Conservation (phyloP, 805 yeast species). For the Starmera quercuum region DNA sequence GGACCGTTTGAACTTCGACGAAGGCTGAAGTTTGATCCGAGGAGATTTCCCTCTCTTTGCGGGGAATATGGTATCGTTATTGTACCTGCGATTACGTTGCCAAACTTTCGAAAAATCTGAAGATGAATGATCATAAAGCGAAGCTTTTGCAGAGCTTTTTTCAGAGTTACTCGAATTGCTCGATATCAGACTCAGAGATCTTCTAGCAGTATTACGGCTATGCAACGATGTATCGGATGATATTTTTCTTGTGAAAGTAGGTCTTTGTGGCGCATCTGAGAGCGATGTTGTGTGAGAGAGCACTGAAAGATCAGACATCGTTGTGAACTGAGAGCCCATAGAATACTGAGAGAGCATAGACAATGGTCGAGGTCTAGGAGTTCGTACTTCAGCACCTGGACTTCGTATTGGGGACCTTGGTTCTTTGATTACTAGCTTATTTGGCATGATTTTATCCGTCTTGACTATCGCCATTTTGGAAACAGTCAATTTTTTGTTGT, state of each 20-base stretch:
- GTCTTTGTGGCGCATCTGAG: slow-evolving; percentile 6
- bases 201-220: slow-evolving; percentile 16
- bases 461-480: too few species aligned
- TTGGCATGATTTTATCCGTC: slow-evolving; percentile 13
- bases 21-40: slow-evolving; percentile 16
- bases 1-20: slow-evolving; percentile 13
- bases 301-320: slow-evolving; percentile 42
- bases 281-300: slow-evolving; percentile 9
- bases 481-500: too few species aligned
- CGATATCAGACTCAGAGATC: slow-evolving; percentile 28
- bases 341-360: slow-evolving; percentile 47
- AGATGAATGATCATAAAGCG: slow-evolving; percentile 31
- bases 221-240: slow-evolving; percentile 17
- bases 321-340: slow-evolving; percentile 36
- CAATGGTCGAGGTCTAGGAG: slow-evolving; percentile 32
- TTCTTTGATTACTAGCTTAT: slow-evolving; percentile 22
- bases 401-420: slow-evolving; percentile 21
- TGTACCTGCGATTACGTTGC: slow-evolving; percentile 4
- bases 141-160: slow-evolving; percentile 29
- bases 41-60: slow-evolving; percentile 20
- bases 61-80: slow-evolving; percentile 9
- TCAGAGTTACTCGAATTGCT: slow-evolving; percentile 32
- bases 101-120: slow-evolving; percentile 18
- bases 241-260: slow-evolving; percentile 12
- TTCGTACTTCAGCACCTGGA: slow-evolving; percentile 2